Percentiles rank a stretch among this genome's conserved stretches.
Conservation (phyloP, 805 yeast genomes). For the Scheffersomyces amazonensis region DNA sequence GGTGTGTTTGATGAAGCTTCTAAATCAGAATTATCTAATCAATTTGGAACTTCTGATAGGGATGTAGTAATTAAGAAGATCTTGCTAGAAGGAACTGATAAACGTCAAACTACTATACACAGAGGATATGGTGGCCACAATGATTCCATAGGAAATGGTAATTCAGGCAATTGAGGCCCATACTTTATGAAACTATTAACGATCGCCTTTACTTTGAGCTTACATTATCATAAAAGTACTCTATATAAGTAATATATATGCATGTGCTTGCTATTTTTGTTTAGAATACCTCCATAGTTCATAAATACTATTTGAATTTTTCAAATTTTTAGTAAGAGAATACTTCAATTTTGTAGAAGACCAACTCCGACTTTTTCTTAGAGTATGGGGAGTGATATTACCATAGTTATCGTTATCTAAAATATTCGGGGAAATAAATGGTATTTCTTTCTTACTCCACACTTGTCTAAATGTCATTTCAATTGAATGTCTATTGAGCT, state of each 20-base stretch:
- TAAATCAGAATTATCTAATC: conserved; percentile 56
- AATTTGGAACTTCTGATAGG: conserved; percentile 57
- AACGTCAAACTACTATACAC: conserved; percentile 30
- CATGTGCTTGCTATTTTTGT: no score
- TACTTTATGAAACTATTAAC: no score
- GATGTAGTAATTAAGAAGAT: conserved; percentile 63
- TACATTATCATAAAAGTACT: no score
- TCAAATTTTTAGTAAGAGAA: no score
- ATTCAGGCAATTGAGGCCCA: conserved; percentile 12
- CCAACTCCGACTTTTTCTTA: conserved; percentile 12
- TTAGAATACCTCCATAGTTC: no score
- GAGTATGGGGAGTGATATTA: background rate
- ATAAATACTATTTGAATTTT: no score
- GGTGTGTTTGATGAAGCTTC: conserved; percentile 76
- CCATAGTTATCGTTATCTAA: no score
- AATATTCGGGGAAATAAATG: no score
- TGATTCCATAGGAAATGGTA: conserved; percentile 40
- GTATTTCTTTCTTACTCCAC: background rate
- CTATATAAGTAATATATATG: no score
- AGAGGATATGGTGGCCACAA: conserved; percentile 18
- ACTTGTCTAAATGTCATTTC: background rate
- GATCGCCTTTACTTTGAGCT: no score
- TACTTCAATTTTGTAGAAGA: conserved; percentile 4
- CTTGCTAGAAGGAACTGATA: conserved; percentile 56
- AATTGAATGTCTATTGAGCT: background rate